A percentile compares a stretch with the other conserved stretches of the same genome.
Evolutionary conservation across 495 filamentous ascomycete genomes (phyloP).

Genomic region (Symbiotaphrina buchneri): DNA sequence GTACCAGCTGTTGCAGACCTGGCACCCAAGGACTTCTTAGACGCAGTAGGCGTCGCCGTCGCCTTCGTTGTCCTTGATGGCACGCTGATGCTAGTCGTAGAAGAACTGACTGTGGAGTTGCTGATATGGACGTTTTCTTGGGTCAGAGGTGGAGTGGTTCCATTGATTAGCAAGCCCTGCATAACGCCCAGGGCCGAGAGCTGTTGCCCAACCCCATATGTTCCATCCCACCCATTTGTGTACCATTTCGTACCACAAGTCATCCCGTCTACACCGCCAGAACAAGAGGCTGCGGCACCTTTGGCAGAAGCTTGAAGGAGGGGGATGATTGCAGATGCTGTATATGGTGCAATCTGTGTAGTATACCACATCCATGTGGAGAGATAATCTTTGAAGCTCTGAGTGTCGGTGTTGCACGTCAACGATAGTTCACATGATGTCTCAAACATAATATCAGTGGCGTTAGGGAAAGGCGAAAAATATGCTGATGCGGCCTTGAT

Average conservation of each 20-base stretch:
- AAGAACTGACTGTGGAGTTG: too few relatives aligned
- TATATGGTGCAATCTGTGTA: conserved; percentile 42
- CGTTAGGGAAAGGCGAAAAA: conserved; percentile 14
- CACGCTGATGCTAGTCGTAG: too few relatives aligned
- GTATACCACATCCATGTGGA: conserved; percentile 45
- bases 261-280: conserved; percentile 23
- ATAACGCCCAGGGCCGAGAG: conserved; percentile 35
- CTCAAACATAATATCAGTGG: conserved; percentile 30
- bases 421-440: conserved; percentile 40
- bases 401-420: conserved; percentile 49
- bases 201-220: conserved; percentile 29
- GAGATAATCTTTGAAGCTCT: conserved; percentile 55
- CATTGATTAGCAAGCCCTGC: too few relatives aligned
- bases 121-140: too few relatives aligned
- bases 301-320: conserved; percentile 29
- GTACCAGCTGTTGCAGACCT: too few relatives aligned
- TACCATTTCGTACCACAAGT: conserved; percentile 29
- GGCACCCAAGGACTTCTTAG: too few relatives aligned
- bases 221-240: conserved; percentile 19
- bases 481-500: too few relatives aligned
- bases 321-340: conserved; percentile 27
- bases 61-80: too few relatives aligned
- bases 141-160: too few relatives aligned
- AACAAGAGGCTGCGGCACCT: conserved; percentile 39
- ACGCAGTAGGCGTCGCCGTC: too few relatives aligned